Conservation (phyloP, 1,284 basidiomycete species). For the Stygiomarasmius scandens region DNA sequence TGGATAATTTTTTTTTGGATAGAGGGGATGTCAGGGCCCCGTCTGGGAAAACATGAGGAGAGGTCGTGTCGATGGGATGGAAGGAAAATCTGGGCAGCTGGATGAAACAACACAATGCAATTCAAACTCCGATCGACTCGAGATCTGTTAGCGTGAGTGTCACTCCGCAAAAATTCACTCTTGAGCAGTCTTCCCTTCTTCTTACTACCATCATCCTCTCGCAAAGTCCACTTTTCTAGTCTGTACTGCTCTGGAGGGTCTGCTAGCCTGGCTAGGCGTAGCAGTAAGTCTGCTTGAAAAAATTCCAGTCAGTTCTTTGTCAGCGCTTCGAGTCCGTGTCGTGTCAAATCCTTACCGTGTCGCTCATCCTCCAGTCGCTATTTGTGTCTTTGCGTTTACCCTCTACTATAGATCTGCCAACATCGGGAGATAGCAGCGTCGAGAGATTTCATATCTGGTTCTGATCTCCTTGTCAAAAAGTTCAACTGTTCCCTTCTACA, state of each 20-base stretch:
- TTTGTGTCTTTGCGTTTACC: background rate
- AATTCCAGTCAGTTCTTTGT: conserved; percentile 16
- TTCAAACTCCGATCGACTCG: conserved; percentile 23
- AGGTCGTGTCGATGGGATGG: background rate
- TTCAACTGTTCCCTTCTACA: conserved; percentile 38
- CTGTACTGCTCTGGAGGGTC: conserved; percentile 1
- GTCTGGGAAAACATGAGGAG: conserved; percentile 2
- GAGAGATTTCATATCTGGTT: too few species aligned
- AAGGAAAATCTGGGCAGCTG: background rate
- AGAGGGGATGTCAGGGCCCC: background rate
- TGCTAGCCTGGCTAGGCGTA: background rate
- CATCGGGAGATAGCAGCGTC: conserved; percentile 18
- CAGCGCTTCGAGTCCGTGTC: conserved; percentile 8
- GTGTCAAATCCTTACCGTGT: background rate
- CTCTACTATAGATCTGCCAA: conserved; percentile 12
- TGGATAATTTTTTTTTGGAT: conserved; percentile 19
- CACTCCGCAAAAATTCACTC: conserved; percentile 18
- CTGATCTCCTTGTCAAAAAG: conserved; percentile 9
- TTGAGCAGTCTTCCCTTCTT: conserved; percentile 18
- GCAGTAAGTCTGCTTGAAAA: background rate
- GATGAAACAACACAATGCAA: conserved; percentile 2
- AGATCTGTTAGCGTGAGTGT: conserved; percentile 12
- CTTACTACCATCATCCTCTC: conserved; percentile 13
- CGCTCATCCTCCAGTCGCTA: background rate
- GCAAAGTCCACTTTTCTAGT: background rate